Base-by-base conservation (phyloP, 2,329 filamentous ascomycete species). In the Paecilomyces dactylethromorphus region DNA sequence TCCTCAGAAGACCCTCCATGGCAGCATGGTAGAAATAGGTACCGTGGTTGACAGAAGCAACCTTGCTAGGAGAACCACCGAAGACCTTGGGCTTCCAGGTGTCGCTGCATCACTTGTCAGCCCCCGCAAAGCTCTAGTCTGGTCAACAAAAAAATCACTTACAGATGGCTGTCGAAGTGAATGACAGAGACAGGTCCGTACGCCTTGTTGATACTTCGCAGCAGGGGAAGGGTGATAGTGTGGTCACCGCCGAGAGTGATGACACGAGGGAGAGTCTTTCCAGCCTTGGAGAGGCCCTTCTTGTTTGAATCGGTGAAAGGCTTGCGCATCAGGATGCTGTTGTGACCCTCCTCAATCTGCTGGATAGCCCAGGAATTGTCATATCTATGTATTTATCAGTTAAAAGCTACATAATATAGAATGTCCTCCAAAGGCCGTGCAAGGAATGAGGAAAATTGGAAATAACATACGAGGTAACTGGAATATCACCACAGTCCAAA, bases 11-110 rank as follows among this genome's bases (percentile, higher is more conserved):
- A 2, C 91, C 91, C 71, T 94, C 90, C 75, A 87, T 84, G 0
- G 87, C 77, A 0, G 90, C 91, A 71, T 93, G 89, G 76, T 88
- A 94, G 77, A 95, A 95, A 78, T 94, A 94, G 1, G 90, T 94
- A 50, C 91, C 91, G 76, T 94, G 90, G 76, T 94, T 95, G 77
- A 95, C 87, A 63, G 82, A 82, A 21, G 91, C 90, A 45, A 87
- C 84, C 61, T 92, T 83, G 29, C 85, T 89, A 0, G 91, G 90
- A 0, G 89, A 87, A 31, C 90, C 91, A 56, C 91, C 91, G 66
- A 95, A 95, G 26, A 94, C 91, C 71, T 93, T 93, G 51, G 91
- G 91, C 59, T 84, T 85, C 90, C 90, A 90, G 68, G 82, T 81
- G 63, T 82, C 82, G 3, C 67, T 76, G 15, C 12, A 2, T 26